Evolutionary conservation across 2,329 filamentous ascomycete genomes (phyloP).

Genomic region (Madurella mycetomatis): DNA sequence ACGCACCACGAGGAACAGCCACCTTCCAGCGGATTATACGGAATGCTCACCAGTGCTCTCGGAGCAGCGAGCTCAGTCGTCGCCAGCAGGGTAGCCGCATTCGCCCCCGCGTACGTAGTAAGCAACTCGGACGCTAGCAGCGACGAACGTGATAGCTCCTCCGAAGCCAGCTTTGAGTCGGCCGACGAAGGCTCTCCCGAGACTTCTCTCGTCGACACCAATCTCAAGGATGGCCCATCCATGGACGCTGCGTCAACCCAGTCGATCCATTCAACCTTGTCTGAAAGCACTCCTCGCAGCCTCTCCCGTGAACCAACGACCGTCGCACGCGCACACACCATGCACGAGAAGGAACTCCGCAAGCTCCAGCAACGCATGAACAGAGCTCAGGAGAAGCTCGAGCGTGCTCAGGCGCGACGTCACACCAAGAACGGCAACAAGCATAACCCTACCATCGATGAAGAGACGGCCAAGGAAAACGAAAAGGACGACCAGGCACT

Average conservation of each 20-base stretch:
- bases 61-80: slow-evolving; percentile 47
- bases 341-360: slow-evolving; percentile 59
- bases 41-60: slow-evolving; percentile 51
- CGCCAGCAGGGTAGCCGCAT: slow-evolving; percentile 35
- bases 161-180: slow-evolving; percentile 46
- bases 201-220: neutral
- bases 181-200: slow-evolving; percentile 37
- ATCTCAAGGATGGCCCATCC: slow-evolving; percentile 15
- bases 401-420: slow-evolving; percentile 37
- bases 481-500: slow-evolving; percentile 47
- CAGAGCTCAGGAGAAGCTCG: slow-evolving; percentile 60
- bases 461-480: slow-evolving; percentile 24
- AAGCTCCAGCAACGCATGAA: slow-evolving; percentile 58
- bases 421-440: slow-evolving; percentile 35
- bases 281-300: slow-evolving; percentile 27
- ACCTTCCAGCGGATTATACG: slow-evolving; percentile 45
- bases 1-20: slow-evolving; percentile 23
- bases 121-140: slow-evolving; percentile 29
- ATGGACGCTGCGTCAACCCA: slow-evolving; percentile 24
- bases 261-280: slow-evolving; percentile 34
- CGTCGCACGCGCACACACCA: slow-evolving; percentile 22
- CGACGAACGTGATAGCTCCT: slow-evolving; percentile 41
- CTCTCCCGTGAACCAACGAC: slow-evolving; percentile 13
- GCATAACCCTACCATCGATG: slow-evolving; percentile 16
- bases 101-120: slow-evolving; percentile 29